Percentiles rank a stretch among this genome's conserved stretches.
These are phyloP conservation scores for Phialophora tarda DNA, from an alignment of 2,329 filamentous ascomycete genomes.

Conservation along the genomic window DNA sequence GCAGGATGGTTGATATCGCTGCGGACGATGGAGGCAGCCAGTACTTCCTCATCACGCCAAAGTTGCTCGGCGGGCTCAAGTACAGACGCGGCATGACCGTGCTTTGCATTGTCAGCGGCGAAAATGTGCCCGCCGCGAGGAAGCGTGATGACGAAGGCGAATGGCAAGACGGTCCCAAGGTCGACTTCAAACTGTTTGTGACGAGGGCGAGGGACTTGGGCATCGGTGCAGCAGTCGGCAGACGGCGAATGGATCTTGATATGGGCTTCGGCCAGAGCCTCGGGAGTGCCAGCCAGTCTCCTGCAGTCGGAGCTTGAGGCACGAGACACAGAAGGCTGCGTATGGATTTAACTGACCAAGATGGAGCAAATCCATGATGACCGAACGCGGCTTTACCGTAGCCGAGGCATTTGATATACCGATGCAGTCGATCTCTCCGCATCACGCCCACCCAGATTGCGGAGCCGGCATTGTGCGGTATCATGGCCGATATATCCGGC, in stretches of 20 bases:
- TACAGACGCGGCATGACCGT: constrained; percentile 93
- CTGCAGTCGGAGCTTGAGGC: constrained; percentile 30
- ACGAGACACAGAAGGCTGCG: not conserved
- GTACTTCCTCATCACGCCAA: constrained; percentile 98
- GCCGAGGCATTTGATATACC: constrained; percentile 3
- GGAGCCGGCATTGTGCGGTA: not conserved
- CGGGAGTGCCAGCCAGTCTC: constrained; percentile 17
- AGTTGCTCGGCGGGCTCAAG: constrained; percentile 80
- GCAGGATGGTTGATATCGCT: constrained; percentile 96
- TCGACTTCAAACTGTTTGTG: constrained; percentile 49
- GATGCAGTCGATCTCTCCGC: constrained; percentile 1
- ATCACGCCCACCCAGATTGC: not conserved
- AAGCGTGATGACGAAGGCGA: constrained; percentile 30
- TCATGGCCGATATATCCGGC: constrained; percentile 18
- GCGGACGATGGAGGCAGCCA: constrained; percentile 69
- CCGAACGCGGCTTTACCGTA: not conserved
- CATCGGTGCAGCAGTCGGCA: constrained; percentile 23
- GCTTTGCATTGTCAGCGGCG: constrained; percentile 89
- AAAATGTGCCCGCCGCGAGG: constrained; percentile 56
- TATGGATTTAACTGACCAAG: not conserved
- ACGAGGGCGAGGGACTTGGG: constrained; percentile 45
- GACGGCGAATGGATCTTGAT: constrained; percentile 24
- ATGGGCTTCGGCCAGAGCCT: constrained; percentile 12
- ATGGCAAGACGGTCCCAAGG: constrained; percentile 43
- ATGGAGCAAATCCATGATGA: too few relatives aligned